Base-by-base conservation (phyloP, 306 rosid genomes). In the Cicer pinnatifidum region DNA sequence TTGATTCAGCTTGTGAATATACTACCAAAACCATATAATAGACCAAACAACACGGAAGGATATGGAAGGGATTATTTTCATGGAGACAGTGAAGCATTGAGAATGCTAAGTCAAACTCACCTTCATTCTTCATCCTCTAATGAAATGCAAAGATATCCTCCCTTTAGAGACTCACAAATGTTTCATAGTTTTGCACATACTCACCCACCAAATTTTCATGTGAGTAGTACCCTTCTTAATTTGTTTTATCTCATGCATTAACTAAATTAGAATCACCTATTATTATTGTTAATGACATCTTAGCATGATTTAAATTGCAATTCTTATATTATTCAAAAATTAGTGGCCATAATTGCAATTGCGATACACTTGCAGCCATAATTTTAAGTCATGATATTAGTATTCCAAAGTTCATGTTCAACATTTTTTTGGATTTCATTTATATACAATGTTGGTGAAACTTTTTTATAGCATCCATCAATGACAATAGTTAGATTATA, bases 141-240 rank as follows among this genome's bases (percentile, higher is more conserved):
- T 52, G 88, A 81, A 75, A 69, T 80, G 71, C 96, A 71, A 53
- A 86, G 80, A 87, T 86, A 80, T 58, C 82, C 81, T 15, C 94
- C 88, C 39, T 86, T 84, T 73, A 80, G 78, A 59, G 86, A 77
- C 35, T 75, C 77, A 43, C 92, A 82, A 43, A 56, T 82, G 85
- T 83, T 80, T 83, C 88, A 66, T 19, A 76, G 69, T 87, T 81
- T 82, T 72, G 68, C 80, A 3, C 85, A 82, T 23, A 37, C 82
- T 75, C 79, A 82, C 71, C 59, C 87, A 11, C 85, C 88, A 39
- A 86, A 82, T 85, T 83, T 84, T 78, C 91, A 79, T 48, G 96
- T 95, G 83, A 79, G 92, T 76, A 63, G 35, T 28, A 28, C 35
- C 19, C 19, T 33, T 16, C 60, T 63, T 47, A 35, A 75, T 41